Evolutionary conservation across 2,329 filamentous ascomycete species (phyloP).

Genomic region (Truncatella angustata): DNA sequence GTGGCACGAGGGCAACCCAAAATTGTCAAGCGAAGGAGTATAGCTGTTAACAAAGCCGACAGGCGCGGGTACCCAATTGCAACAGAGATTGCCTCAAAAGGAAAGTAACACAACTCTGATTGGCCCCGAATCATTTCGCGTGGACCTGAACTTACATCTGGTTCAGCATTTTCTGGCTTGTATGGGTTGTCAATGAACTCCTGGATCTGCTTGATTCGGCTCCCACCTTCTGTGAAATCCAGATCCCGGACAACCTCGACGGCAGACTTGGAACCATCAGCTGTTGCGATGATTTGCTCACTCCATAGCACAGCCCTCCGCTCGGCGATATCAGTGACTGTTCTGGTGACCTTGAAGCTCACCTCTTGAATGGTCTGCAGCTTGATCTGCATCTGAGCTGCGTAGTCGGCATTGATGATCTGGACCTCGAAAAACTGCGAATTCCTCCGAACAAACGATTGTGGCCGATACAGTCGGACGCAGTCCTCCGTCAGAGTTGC

Average conservation of each 20-base stretch:
- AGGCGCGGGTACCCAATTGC: no score
- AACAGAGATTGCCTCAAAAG: no score
- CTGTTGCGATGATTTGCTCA: constrained; percentile 15
- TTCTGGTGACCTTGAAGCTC: constrained; percentile 15
- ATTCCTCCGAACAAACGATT: constrained; percentile 18
- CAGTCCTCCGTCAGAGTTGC: constrained; percentile 16
- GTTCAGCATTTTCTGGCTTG: no score
- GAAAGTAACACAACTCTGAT: no score
- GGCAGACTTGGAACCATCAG: constrained; percentile 9
- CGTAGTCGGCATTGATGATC: constrained; percentile 21
- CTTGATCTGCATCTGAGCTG: constrained; percentile 11
- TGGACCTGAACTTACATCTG: no score
- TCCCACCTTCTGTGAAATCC: constrained; percentile 18
- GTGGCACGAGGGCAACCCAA: no score
- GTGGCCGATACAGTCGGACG: constrained; percentile 17
- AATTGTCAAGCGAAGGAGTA: no score
- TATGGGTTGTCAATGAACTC: constrained; percentile 16
- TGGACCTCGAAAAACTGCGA: constrained; percentile 19
- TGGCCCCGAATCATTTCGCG: no score
- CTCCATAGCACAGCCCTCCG: constrained; percentile 14
- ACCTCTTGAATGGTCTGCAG: constrained; percentile 17
- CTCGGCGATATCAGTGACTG: constrained; percentile 13
- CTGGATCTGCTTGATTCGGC: constrained; percentile 15
- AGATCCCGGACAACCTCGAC: constrained; percentile 19
- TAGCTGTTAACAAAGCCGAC: no score